Conservation (phyloP, 805 yeast genomes). For the Kazachstania viticola region DNA sequence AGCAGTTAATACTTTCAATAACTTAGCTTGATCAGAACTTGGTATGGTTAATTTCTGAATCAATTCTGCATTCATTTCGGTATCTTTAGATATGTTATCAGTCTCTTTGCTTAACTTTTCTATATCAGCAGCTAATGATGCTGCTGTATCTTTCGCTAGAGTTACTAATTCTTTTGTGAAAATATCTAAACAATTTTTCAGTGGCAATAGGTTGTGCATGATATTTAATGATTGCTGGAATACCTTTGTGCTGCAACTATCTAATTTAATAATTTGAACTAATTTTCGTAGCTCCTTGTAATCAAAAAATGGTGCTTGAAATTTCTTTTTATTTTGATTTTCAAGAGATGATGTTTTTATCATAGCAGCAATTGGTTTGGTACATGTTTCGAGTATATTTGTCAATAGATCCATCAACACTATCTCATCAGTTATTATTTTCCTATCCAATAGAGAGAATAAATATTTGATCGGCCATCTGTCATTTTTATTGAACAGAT, state of each 20-base stretch:
- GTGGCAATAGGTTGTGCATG: slow-evolving; percentile 60
- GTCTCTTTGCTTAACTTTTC: slow-evolving; percentile 37
- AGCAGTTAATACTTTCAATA: slow-evolving; percentile 79
- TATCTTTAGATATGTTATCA: slow-evolving; percentile 26
- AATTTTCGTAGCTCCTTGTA: slow-evolving; percentile 48
- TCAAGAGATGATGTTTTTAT: slow-evolving; percentile 30
- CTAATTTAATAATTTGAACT: slow-evolving; percentile 58
- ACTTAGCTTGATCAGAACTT: slow-evolving; percentile 77
- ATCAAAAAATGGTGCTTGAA: slow-evolving; percentile 52
- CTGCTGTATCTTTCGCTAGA: slow-evolving; percentile 51
- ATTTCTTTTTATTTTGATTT: slow-evolving; percentile 19
- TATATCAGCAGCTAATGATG: slow-evolving; percentile 43
- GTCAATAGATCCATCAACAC: slow-evolving; percentile 68
- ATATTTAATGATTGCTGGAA: slow-evolving; percentile 75
- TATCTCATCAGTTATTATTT: slow-evolving; percentile 58
- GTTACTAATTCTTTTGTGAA: slow-evolving; percentile 59
- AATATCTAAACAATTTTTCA: slow-evolving; percentile 48
- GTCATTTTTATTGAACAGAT: slow-evolving; percentile 24
- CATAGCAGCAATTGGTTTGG: slow-evolving; percentile 55
- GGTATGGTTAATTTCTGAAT: slow-evolving; percentile 64
- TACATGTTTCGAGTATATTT: slow-evolving; percentile 61
- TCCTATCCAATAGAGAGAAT: slow-evolving; percentile 48
- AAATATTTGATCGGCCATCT: slow-evolving; percentile 68
- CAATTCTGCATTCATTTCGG: slow-evolving; percentile 41
- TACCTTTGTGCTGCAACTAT: slow-evolving; percentile 75